These are phyloP conservation scores for Rubroshorea leprosula DNA, from an alignment of 345 rosid genomes.

Conservation along the genomic window DNA sequence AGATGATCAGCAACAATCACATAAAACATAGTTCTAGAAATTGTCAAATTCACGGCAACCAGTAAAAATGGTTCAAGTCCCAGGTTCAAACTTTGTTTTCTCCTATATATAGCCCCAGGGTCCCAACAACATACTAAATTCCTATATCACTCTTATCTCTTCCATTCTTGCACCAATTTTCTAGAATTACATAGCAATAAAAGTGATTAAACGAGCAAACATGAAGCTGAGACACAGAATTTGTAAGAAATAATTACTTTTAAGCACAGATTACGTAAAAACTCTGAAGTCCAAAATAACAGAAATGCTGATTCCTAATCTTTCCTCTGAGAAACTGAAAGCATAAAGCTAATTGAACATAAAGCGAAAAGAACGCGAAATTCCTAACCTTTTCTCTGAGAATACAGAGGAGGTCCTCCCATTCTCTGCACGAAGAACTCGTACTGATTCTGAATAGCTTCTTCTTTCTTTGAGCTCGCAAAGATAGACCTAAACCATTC, in stretches of 20 bases:
- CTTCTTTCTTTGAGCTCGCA: conserved; percentile 68
- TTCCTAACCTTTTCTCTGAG: conserved; percentile 63
- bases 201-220: neutral
- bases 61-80: too few relatives aligned
- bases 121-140: neutral
- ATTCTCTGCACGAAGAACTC: conserved; percentile 92
- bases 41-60: neutral
- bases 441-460: conserved; percentile 80
- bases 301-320: too few relatives aligned
- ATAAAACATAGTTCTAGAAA: neutral
- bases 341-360: neutral
- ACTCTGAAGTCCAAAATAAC: neutral
- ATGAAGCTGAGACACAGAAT: conserved; percentile 3
- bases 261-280: too few relatives aligned
- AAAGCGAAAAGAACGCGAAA: neutral
- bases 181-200: neutral
- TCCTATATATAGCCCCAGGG: too few relatives aligned
- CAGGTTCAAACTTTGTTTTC: too few relatives aligned
- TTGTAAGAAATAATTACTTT: too few relatives aligned
- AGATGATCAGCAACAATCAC: neutral
- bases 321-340: too few relatives aligned
- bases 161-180: neutral
- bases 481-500: conserved; percentile 86
- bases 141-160: neutral
- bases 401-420: conserved; percentile 91